phyloP scores from a whole-genome alignment of 345 rosid genomes.

The Bruguiera gymnorhiza region DNA sequence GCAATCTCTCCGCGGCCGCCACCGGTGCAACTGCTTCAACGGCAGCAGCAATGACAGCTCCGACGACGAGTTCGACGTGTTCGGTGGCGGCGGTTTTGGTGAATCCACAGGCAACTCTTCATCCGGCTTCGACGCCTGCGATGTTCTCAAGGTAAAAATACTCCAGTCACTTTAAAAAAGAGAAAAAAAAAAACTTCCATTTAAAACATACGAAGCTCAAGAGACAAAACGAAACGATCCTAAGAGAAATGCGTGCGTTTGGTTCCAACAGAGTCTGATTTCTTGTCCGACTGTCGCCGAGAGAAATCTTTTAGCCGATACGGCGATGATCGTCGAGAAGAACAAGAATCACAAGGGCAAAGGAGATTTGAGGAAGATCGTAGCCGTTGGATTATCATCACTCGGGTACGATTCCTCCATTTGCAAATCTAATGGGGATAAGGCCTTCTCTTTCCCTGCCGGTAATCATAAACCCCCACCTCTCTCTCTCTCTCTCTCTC shows the following conservation, averaged over 20 bases:
- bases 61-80: conserved; percentile 73
- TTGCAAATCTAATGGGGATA: conserved; percentile 96
- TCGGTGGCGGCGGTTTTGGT: conserved; percentile 33
- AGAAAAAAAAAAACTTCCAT: background rate
- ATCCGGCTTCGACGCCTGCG: conserved; percentile 37
- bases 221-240: background rate
- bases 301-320: conserved; percentile 78
- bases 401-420: conserved; percentile 70
- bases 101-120: conserved; percentile 48
- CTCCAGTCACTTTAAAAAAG: no score
- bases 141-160: conserved; percentile 64
- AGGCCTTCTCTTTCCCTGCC: conserved; percentile 63
- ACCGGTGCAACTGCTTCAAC: conserved; percentile 94
- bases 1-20: conserved; percentile 49
- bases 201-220: background rate
- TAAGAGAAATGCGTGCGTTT: background rate
- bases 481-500: background rate
- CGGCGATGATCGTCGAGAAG: conserved; percentile 73
- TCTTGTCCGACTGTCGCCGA: conserved; percentile 65
- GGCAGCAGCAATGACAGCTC: conserved; percentile 72
- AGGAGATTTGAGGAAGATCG: conserved; percentile 65
- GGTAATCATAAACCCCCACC: conserved; percentile 31
- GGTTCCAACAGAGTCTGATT: conserved; percentile 53
- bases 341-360: conserved; percentile 62
- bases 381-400: conserved; percentile 55